Percentiles rank a stretch among this genome's conserved stretches.
phyloP scores from a whole-genome alignment of 2,329 filamentous ascomycete species.

The Colletotrichum eremochloae region DNA sequence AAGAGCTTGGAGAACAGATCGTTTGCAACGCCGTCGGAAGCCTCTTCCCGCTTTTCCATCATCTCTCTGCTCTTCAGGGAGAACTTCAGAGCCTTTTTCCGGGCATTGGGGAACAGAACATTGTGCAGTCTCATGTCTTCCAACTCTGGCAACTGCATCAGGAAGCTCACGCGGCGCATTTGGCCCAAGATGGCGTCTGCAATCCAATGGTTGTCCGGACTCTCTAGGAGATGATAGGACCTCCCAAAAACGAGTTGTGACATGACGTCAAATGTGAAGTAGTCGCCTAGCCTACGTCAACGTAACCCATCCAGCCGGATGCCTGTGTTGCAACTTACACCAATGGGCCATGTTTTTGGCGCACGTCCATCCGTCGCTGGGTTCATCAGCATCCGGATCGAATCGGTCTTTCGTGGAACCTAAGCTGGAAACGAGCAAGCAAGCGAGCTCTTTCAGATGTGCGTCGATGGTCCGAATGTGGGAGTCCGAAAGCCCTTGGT shows the following conservation, averaged over 20 bases:
- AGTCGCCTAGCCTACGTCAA: conserved; percentile 8
- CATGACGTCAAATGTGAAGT: conserved; percentile 27
- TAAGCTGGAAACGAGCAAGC: conserved; percentile 10
- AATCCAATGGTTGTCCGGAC: conserved; percentile 15
- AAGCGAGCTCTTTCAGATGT: conserved; percentile 2
- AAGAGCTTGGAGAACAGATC: conserved; percentile 24
- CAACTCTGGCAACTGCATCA: conserved; percentile 24
- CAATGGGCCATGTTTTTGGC: conserved; percentile 24
- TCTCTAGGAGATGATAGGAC: conserved; percentile 13
- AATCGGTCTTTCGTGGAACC: conserved; percentile 26
- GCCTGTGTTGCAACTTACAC: conserved; percentile 12
- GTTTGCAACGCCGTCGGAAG: neutral
- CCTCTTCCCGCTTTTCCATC: conserved; percentile 15
- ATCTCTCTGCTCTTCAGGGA: conserved; percentile 19
- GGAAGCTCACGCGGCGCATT: conserved; percentile 18
- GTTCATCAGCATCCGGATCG: neutral
- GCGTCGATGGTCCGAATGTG: conserved; percentile 23
- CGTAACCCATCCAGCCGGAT: too few species aligned
- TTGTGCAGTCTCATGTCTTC: conserved; percentile 21
- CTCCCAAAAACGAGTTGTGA: conserved; percentile 25
- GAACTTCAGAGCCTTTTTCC: conserved; percentile 10
- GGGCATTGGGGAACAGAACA: conserved; percentile 13
- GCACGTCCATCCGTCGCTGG: conserved; percentile 21
- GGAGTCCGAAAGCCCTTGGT: conserved; percentile 30
- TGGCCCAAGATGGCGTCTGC: conserved; percentile 16